These are phyloP conservation scores for Trypanosoma mega DNA, from an alignment of 208 protist species.

Conservation along the genomic window DNA sequence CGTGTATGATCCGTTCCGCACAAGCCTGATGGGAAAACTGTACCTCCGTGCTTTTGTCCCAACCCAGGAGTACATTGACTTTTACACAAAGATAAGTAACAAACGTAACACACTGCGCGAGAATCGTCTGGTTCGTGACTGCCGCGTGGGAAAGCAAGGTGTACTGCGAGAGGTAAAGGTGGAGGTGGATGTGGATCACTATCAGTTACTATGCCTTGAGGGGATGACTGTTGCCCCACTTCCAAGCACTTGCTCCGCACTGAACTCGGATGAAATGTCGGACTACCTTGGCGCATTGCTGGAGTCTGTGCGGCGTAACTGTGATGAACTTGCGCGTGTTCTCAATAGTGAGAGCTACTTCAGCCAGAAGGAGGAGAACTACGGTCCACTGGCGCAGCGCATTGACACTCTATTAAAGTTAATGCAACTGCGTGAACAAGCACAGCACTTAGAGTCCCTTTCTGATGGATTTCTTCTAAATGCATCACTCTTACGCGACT, in stretches of 20 bases:
- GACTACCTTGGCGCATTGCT: slow-evolving; percentile 59
- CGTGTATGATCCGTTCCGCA: slow-evolving; percentile 70
- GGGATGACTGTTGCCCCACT: slow-evolving; percentile 26
- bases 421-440: slow-evolving; percentile 55
- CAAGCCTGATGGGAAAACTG: slow-evolving; percentile 49
- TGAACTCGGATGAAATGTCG: slow-evolving; percentile 40
- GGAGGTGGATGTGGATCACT: slow-evolving; percentile 57
- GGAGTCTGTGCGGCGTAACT: slow-evolving; percentile 44
- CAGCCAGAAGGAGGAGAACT: slow-evolving; percentile 39
- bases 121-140: slow-evolving; percentile 43
- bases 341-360: slow-evolving; percentile 44
- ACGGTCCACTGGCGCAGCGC: slow-evolving; percentile 41
- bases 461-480: slow-evolving; percentile 55
- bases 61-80: slow-evolving; percentile 53
- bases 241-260: slow-evolving; percentile 32
- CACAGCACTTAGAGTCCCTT: slow-evolving; percentile 62
- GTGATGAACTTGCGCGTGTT: slow-evolving; percentile 28
- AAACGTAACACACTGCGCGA: slow-evolving; percentile 22
- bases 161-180: slow-evolving; percentile 67
- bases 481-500: slow-evolving; percentile 36
- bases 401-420: slow-evolving; percentile 53
- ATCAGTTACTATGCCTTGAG: slow-evolving; percentile 51
- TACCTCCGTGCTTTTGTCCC: slow-evolving; percentile 66
- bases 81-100: slow-evolving; percentile 28
- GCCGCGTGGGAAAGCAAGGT: slow-evolving; percentile 39